A percentile compares a stretch with the other conserved stretches of the same genome.
These are phyloP conservation scores for Cyclotella sp. DNA, from an alignment of 108 stramenopile species.

Conservation along the genomic window DNA sequence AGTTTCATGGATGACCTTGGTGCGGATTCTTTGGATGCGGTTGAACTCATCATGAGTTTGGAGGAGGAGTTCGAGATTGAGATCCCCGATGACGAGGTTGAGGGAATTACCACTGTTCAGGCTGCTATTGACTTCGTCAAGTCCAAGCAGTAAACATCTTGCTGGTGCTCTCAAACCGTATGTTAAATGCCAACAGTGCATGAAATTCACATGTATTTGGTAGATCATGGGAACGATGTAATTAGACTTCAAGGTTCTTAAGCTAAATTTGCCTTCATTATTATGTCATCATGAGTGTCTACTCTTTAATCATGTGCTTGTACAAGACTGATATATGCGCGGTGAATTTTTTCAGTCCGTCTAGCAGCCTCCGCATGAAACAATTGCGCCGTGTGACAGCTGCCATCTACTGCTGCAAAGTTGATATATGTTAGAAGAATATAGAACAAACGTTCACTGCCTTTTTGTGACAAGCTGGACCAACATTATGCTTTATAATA, in stretches of 20 bases:
- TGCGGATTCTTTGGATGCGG: conserved; percentile 97
- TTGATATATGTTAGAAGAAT: too few species aligned
- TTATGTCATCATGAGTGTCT: background rate
- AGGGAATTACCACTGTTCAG: conserved; percentile 87
- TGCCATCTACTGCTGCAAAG: too few species aligned
- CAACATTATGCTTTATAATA: too few species aligned
- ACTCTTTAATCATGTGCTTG: background rate
- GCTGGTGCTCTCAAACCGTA: background rate
- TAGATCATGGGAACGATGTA: conserved; percentile 15
- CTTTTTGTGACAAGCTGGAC: too few species aligned
- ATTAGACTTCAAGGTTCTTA: conserved; percentile 20
- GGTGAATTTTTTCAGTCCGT: too few species aligned
- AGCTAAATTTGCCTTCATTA: conserved; percentile 12
- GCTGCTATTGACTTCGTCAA: conserved; percentile 91
- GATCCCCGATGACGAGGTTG: conserved; percentile 97
- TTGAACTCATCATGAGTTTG: conserved; percentile 96
- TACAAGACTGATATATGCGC: background rate
- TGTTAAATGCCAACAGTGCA: background rate
- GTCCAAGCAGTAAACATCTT: conserved; percentile 40
- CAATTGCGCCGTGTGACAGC: too few species aligned
- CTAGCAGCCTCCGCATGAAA: too few species aligned
- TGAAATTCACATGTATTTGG: conserved; percentile 10
- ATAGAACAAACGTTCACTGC: too few species aligned
- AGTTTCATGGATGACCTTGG: conserved; percentile 96
- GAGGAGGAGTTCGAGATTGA: conserved; percentile 98